Evolutionary conservation across 257 asterid genomes (phyloP).

Genomic region (Solanum rostratum): DNA sequence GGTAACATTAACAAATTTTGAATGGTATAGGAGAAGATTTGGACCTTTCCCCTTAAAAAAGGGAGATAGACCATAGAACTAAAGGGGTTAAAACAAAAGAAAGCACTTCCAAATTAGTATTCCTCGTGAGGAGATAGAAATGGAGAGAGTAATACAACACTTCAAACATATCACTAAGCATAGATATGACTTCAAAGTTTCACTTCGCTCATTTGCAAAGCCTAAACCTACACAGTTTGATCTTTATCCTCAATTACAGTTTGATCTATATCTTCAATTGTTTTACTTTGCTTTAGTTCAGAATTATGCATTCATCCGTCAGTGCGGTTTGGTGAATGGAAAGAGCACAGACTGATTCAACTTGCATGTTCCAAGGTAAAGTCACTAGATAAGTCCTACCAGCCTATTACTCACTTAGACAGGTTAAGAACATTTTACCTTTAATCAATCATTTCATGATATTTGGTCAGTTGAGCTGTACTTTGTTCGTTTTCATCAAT

Average conservation of each 20-base stretch:
- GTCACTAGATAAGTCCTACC: background rate
- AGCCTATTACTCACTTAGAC: background rate
- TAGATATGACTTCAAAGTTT: background rate
- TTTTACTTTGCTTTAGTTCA: background rate
- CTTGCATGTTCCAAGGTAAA: background rate
- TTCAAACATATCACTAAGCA: background rate
- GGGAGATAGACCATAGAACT: background rate
- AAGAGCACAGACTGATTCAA: background rate
- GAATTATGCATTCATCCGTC: background rate
- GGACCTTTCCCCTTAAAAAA: background rate
- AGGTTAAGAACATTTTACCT: background rate
- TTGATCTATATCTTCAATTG: too few species aligned
- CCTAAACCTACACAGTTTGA: background rate
- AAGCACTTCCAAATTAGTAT: background rate
- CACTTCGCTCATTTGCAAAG: background rate
- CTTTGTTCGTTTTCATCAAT: background rate
- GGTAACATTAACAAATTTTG: background rate
- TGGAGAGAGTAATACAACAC: background rate
- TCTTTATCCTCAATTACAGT: background rate
- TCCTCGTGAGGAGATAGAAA: background rate
- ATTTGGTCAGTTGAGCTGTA: background rate
- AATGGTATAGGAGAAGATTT: background rate
- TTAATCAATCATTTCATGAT: background rate
- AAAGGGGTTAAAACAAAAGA: background rate
- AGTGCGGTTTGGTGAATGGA: background rate